phyloP scores from a whole-genome alignment of 306 rosid species.

The Parietaria judaica region DNA sequence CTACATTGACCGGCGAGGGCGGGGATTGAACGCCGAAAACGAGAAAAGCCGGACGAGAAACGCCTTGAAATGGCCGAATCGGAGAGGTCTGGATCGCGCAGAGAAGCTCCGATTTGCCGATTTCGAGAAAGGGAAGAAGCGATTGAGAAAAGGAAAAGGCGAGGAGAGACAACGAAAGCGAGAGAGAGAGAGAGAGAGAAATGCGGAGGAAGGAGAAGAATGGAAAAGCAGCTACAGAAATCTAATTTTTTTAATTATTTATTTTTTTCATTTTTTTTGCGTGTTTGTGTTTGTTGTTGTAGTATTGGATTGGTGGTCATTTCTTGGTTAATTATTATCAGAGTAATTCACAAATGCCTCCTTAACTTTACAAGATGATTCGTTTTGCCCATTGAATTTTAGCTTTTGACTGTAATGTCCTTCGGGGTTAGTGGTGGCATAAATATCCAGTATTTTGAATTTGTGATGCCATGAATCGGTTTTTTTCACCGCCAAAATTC shows the following conservation, averaged over 20 bases:
- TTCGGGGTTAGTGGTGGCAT: too few species aligned
- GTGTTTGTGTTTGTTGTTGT: not conserved
- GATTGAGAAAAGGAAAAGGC: not conserved
- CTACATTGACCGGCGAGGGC: conserved; percentile 27
- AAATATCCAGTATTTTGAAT: too few species aligned
- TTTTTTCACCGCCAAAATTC: too few species aligned
- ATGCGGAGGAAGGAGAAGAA: conserved; percentile 12
- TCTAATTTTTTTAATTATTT: not conserved
- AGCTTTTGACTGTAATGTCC: too few species aligned
- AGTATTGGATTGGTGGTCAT: too few species aligned
- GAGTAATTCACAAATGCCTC: too few species aligned
- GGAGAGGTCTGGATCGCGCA: conserved; percentile 10
- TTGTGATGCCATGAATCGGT: too few species aligned
- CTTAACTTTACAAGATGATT: too few species aligned
- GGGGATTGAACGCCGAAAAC: not conserved
- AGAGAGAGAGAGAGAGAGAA: not conserved
- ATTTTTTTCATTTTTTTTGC: not conserved
- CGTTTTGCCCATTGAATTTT: too few species aligned
- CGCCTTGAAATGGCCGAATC: conserved; percentile 2
- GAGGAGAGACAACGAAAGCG: conserved; percentile 42
- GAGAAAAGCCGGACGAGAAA: not conserved
- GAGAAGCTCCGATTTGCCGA: not conserved
- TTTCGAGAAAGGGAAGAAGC: conserved; percentile 6
- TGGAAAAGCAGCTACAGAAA: conserved; percentile 17
- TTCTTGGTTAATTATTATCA: too few species aligned